Evolutionary conservation across 768 basidiomycete genomes (phyloP).

Genomic region (Auriscalpium orientale): DNA sequence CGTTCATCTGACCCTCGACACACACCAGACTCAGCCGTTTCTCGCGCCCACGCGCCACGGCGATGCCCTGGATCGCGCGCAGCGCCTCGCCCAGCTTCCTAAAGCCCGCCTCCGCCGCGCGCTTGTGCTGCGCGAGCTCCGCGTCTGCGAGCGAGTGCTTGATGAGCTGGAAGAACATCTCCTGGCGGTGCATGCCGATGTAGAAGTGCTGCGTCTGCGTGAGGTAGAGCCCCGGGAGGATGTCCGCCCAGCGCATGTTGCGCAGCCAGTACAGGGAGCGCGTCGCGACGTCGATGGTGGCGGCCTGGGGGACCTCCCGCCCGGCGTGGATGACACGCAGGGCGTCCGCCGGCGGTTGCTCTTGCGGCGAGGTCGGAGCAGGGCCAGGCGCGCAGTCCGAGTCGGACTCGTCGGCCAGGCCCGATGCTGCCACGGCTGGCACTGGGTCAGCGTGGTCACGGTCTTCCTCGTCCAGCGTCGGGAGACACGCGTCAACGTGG

Average conservation of each 20-base stretch:
- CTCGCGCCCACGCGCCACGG: constrained; percentile 10
- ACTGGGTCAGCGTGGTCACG: background rate
- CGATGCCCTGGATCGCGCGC: constrained; percentile 13
- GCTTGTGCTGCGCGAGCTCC: constrained; percentile 15
- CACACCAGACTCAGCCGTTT: constrained; percentile 12
- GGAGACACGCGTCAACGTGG: constrained; percentile 37
- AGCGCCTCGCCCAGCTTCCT: constrained; percentile 17
- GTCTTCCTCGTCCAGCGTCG: background rate
- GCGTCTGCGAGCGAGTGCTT: constrained; percentile 28
- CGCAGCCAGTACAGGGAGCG: constrained; percentile 10
- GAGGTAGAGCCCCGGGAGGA: constrained; percentile 58
- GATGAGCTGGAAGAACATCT: constrained; percentile 40
- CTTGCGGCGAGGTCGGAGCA: background rate
- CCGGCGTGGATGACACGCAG: background rate
- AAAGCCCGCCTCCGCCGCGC: constrained; percentile 17
- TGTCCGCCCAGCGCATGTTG: constrained; percentile 44
- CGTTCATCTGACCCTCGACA: background rate
- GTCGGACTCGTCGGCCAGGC: background rate
- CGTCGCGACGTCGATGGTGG: constrained; percentile 27
- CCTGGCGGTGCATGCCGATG: constrained; percentile 48
- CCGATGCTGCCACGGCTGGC: background rate
- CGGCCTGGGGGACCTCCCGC: background rate
- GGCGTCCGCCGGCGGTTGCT: background rate
- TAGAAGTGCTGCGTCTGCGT: constrained; percentile 59
- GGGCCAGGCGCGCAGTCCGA: background rate